phyloP scores from a whole-genome alignment of 352 stramenopile species.

The Phytophthora sansomeana region DNA sequence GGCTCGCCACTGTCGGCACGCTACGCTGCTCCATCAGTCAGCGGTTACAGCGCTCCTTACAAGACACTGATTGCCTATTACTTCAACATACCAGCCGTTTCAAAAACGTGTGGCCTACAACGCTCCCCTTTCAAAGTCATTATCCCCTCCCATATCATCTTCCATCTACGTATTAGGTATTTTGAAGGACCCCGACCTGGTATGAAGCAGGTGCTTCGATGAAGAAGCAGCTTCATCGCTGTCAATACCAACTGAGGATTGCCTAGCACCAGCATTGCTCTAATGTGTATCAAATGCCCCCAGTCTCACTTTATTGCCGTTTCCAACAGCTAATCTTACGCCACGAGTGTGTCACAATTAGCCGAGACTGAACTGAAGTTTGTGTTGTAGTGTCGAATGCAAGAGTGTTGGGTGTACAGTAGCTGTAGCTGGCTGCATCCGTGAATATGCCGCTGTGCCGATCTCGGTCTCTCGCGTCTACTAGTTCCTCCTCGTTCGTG shows the following conservation, averaged over 20 bases:
- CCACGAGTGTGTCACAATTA: conserved; percentile 2
- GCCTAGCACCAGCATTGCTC: not conserved
- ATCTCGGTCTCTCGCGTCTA: conserved; percentile 17
- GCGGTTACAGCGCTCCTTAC: conserved; percentile 2
- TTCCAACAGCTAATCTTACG: conserved; percentile 13
- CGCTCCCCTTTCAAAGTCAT: conserved; percentile 4
- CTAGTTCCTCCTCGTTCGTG: conserved; percentile 4
- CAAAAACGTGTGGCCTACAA: conserved; percentile 21
- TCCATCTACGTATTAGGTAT: not conserved
- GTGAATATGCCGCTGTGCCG: conserved; percentile 8
- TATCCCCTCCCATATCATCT: not conserved
- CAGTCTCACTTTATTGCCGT: not conserved
- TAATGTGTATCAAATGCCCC: not conserved
- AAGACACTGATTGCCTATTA: conserved; percentile 15
- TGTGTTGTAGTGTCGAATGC: conserved; percentile 24
- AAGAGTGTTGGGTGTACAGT: conserved; percentile 8
- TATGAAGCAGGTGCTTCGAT: too few species aligned
- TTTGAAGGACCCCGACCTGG: too few species aligned
- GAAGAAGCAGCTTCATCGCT: too few species aligned
- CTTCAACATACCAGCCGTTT: conserved; percentile 26
- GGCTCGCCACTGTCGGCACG: not conserved
- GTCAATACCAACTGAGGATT: not conserved
- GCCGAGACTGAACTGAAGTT: conserved; percentile 14
- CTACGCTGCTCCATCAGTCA: not conserved
- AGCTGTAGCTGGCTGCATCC: conserved; percentile 1